phyloP scores from a whole-genome alignment of 2,329 filamentous ascomycete species.

The Colletotrichum phormii region DNA sequence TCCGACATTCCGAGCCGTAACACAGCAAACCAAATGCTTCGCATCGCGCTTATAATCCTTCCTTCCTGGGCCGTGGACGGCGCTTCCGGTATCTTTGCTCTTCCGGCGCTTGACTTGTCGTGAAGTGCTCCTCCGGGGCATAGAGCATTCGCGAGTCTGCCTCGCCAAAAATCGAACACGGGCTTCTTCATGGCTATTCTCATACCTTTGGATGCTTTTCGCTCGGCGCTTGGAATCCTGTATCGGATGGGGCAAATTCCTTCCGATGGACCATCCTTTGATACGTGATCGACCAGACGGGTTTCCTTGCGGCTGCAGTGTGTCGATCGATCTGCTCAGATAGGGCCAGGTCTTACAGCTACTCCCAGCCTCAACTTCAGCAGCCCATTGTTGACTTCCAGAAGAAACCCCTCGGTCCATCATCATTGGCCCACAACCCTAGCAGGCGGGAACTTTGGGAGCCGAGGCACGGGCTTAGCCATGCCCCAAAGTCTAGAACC shows the following conservation, averaged over 20 bases:
- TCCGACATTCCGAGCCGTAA: constrained; percentile 6
- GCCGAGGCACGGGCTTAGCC: neutral
- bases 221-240: neutral
- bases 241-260: neutral
- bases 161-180: constrained; percentile 17
- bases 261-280: neutral
- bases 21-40: constrained; percentile 28
- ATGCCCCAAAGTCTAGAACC: constrained; percentile 3
- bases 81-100: constrained; percentile 1
- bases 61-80: neutral
- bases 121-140: neutral
- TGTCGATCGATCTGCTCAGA: constrained; percentile 24
- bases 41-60: neutral
- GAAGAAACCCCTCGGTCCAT: neutral
- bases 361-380: constrained; percentile 26
- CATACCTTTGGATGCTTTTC: neutral
- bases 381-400: constrained; percentile 4
- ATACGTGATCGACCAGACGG: constrained; percentile 18
- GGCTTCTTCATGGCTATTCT: neutral
- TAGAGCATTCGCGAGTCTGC: constrained; percentile 19
- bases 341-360: constrained; percentile 2
- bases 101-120: neutral
- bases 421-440: constrained; percentile 2
- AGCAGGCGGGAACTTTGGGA: neutral
- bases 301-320: neutral